Percentiles rank a stretch among this genome's conserved stretches.
phyloP scores from a whole-genome alignment of 2,329 filamentous ascomycete genomes.

The Exophiala xenobiotica region DNA sequence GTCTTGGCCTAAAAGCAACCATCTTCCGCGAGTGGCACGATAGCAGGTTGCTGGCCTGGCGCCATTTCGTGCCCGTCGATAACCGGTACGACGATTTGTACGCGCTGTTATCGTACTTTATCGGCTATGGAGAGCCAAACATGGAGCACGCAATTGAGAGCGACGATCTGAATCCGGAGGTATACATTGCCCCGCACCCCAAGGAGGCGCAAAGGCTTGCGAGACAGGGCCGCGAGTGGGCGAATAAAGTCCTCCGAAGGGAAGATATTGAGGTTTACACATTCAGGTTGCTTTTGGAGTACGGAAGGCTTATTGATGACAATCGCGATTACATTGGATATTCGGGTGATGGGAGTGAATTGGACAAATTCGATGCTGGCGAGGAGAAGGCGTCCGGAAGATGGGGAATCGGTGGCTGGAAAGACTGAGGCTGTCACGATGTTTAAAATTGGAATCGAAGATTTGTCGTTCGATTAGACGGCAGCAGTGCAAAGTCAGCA shows the following conservation, averaged over 20 bases:
- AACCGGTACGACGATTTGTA: conserved; percentile 53
- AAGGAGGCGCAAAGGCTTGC: conserved; percentile 38
- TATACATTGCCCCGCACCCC: conserved; percentile 36
- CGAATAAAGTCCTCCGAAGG: conserved; percentile 38
- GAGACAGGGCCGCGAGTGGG: conserved; percentile 39
- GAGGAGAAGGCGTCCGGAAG: conserved; percentile 9
- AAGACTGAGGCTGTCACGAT: not conserved
- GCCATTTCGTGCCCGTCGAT: conserved; percentile 55
- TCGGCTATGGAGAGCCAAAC: conserved; percentile 38
- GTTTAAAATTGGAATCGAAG: not conserved
- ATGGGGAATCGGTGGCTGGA: conserved; percentile 25
- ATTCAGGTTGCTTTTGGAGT: conserved; percentile 49
- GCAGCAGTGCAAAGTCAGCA: no score
- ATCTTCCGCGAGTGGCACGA: conserved; percentile 58
- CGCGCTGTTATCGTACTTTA: conserved; percentile 51
- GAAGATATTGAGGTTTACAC: conserved; percentile 63
- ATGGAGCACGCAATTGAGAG: conserved; percentile 15
- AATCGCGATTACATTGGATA: conserved; percentile 61
- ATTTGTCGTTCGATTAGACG: not conserved
- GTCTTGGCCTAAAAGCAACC: conserved; percentile 53
- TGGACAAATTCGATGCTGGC: conserved; percentile 30
- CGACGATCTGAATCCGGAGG: conserved; percentile 25
- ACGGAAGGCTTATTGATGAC: conserved; percentile 64
- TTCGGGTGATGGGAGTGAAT: conserved; percentile 36
- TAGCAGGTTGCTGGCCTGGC: conserved; percentile 50